phyloP scores from a whole-genome alignment of 2,329 filamentous ascomycete genomes.

The Samsoniella hepiali region DNA sequence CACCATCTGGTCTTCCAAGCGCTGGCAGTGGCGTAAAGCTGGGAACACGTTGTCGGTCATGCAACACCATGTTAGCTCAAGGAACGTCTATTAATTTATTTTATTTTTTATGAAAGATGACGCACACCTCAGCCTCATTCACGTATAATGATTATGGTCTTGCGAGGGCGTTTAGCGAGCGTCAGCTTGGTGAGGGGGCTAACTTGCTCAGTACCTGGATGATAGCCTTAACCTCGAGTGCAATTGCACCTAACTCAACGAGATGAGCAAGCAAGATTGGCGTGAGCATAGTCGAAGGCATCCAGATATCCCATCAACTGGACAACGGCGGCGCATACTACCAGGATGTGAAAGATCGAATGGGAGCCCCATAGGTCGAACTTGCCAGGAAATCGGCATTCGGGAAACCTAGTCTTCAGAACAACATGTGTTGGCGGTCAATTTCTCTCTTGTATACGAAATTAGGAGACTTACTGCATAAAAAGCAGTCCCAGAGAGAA shows the following conservation, averaged over 20 bases:
- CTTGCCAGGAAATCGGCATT: slow-evolving; percentile 36
- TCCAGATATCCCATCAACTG: slow-evolving; percentile 25
- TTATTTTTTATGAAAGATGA: too few relatives aligned
- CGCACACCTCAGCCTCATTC: too few relatives aligned
- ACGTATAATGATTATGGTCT: too few relatives aligned
- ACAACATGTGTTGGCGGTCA: background rate
- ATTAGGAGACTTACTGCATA: slow-evolving; percentile 25
- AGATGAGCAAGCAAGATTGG: too few relatives aligned
- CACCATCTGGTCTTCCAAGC: too few relatives aligned
- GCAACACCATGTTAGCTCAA: too few relatives aligned
- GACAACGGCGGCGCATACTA: slow-evolving; percentile 24
- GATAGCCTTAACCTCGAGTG: too few relatives aligned
- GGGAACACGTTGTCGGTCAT: too few relatives aligned
- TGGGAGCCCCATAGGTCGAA: slow-evolving; percentile 46
- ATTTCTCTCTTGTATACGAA: background rate
- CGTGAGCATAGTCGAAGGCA: slow-evolving; percentile 22
- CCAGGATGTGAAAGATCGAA: slow-evolving; percentile 40
- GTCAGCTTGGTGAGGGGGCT: background rate
- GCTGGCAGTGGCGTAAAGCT: too few relatives aligned
- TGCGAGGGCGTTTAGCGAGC: background rate
- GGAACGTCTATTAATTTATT: too few relatives aligned
- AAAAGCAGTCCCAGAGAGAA: slow-evolving; percentile 34
- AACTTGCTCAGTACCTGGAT: too few relatives aligned
- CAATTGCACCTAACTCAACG: too few relatives aligned
- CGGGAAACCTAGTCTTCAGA: slow-evolving; percentile 28